These are phyloP conservation scores for Rhizodiscina lignyota DNA, from an alignment of 495 filamentous ascomycete species.

Conservation along the genomic window DNA sequence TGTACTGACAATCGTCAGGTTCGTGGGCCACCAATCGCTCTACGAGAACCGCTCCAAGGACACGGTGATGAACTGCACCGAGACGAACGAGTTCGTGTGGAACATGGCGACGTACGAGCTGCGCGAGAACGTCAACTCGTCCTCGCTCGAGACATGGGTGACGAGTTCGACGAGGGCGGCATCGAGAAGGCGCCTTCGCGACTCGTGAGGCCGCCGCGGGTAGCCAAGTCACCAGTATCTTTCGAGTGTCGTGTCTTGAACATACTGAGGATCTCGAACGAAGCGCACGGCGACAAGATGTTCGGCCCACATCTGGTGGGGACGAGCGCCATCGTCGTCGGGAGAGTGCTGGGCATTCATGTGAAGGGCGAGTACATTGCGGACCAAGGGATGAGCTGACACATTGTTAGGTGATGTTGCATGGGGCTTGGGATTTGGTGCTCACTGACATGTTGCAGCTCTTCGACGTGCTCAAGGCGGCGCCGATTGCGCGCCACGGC, in stretches of 20 bases:
- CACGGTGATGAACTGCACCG: slow-evolving; percentile 2
- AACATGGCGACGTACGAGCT: slow-evolving; percentile 3
- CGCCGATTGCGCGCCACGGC: slow-evolving; percentile 1
- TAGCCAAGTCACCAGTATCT: not conserved
- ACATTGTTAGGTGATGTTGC: too few species aligned
- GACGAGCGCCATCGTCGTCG: slow-evolving; percentile 1
- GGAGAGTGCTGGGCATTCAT: slow-evolving; percentile 1
- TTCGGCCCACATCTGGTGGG: slow-evolving; percentile 1
- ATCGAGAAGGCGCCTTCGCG: not conserved
- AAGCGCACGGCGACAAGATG: not conserved
- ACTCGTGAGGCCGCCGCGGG: not conserved
- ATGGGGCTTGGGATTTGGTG: too few species aligned
- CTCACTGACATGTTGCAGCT: not conserved
- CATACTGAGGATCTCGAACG: not conserved
- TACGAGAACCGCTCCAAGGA: slow-evolving; percentile 2
- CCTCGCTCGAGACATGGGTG: not conserved
- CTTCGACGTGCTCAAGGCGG: slow-evolving; percentile 1
- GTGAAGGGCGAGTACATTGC: not conserved
- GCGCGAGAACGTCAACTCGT: not conserved
- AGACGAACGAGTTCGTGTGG: slow-evolving; percentile 2
- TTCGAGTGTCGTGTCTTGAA: slow-evolving; percentile 1
- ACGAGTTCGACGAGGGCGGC: slow-evolving; percentile 1
- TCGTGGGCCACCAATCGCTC: not conserved
- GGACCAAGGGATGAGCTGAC: not conserved
- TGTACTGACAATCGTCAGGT: not conserved